phyloP scores from a whole-genome alignment of 352 stramenopile genomes.

The Phytophthora uliginosa region DNA sequence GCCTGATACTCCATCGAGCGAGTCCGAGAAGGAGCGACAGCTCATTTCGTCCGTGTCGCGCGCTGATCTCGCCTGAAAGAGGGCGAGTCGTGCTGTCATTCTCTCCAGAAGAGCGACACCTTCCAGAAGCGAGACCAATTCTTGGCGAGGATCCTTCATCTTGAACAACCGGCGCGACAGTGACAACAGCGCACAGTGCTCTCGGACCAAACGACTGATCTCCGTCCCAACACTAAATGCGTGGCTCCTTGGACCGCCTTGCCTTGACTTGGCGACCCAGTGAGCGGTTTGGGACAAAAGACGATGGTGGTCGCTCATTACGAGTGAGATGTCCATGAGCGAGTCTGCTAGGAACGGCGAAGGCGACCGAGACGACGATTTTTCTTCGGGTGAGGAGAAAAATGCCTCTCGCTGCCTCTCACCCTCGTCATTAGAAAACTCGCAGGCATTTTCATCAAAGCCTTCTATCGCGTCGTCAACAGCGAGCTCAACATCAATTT shows the following conservation, averaged over 20 bases:
- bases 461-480: slow-evolving; percentile 15
- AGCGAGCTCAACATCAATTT: slow-evolving; percentile 31
- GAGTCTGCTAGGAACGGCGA: slow-evolving; percentile 59
- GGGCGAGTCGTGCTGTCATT: slow-evolving; percentile 33
- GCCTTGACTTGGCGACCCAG: slow-evolving; percentile 54
- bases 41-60: slow-evolving; percentile 18
- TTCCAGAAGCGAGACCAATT: slow-evolving; percentile 64
- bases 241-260: slow-evolving; percentile 7
- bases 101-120: slow-evolving; percentile 61
- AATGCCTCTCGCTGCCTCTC: slow-evolving; percentile 9
- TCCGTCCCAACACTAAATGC: slow-evolving; percentile 52
- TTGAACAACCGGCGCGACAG: slow-evolving; percentile 59
- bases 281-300: slow-evolving; percentile 64
- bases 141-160: slow-evolving; percentile 58
- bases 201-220: slow-evolving; percentile 60
- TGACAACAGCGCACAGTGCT: slow-evolving; percentile 66
- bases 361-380: slow-evolving; percentile 16
- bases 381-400: slow-evolving; percentile 3
- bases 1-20: slow-evolving; percentile 1
- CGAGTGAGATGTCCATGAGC: slow-evolving; percentile 77
- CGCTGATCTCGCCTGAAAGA: slow-evolving; percentile 35
- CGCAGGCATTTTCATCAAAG: slow-evolving; percentile 14
- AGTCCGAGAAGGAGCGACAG: slow-evolving; percentile 12
- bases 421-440: slow-evolving; percentile 30
- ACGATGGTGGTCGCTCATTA: slow-evolving; percentile 80